These are phyloP conservation scores for Brasenia schreberi DNA, from an alignment of 164 flowering plant species.

Conservation along the genomic window DNA sequence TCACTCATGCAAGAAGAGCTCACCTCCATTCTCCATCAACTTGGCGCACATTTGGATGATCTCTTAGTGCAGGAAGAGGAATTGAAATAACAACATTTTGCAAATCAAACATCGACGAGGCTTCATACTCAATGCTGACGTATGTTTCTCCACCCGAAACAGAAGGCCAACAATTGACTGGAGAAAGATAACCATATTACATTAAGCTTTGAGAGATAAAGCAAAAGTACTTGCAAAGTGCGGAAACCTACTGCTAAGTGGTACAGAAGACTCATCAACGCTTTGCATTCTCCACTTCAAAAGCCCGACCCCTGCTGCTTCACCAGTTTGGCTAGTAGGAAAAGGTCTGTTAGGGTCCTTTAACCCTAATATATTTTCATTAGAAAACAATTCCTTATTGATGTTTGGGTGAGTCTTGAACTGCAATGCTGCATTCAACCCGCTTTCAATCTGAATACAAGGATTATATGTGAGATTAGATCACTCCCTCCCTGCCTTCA, in stretches of 20 bases:
- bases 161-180: constrained; percentile 99
- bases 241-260: constrained; percentile 58
- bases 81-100: constrained; percentile 80
- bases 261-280: constrained; percentile 74
- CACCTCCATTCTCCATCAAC: constrained; percentile 97
- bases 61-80: constrained; percentile 93
- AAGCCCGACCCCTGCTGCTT: constrained; percentile 75
- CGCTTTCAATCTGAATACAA: constrained; percentile 60
- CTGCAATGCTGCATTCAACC: constrained; percentile 52
- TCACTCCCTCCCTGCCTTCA: not conserved
- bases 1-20: too few species aligned
- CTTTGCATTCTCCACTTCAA: constrained; percentile 97
- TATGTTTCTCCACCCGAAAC: constrained; percentile 91
- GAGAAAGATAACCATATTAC: not conserved
- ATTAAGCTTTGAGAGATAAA: not conserved
- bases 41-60: constrained; percentile 80
- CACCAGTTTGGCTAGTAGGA: constrained; percentile 67
- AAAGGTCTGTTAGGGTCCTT: constrained; percentile 90
- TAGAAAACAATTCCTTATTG: constrained; percentile 78
- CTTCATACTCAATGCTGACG: constrained; percentile 95
- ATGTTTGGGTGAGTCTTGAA: constrained; percentile 97
- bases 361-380: constrained; percentile 74
- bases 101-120: constrained; percentile 75
- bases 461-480: not conserved
- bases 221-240: not conserved